These are phyloP conservation scores for Clohesyomyces aquaticus DNA, from an alignment of 495 filamentous ascomycete genomes.

Conservation along the genomic window DNA sequence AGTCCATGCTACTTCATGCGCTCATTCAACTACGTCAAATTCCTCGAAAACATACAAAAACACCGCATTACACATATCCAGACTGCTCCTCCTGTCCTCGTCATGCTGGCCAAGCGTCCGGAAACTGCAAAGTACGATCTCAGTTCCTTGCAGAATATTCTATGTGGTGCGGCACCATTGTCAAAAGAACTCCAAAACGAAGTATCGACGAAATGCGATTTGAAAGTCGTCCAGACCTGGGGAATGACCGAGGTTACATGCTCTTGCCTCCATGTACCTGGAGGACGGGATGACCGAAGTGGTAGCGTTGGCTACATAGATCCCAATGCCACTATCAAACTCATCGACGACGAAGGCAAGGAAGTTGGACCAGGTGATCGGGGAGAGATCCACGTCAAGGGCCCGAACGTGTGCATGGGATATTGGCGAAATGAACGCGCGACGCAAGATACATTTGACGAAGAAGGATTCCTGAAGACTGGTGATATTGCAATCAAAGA, in stretches of 20 bases:
- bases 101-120: slow-evolving; percentile 50
- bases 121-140: slow-evolving; percentile 47
- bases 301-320: slow-evolving; percentile 48
- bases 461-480: slow-evolving; percentile 47
- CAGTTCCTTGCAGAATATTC: slow-evolving; percentile 44
- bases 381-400: slow-evolving; percentile 48
- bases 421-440: slow-evolving; percentile 50
- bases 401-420: slow-evolving; percentile 49
- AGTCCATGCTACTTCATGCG: slow-evolving; percentile 48
- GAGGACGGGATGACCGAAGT: slow-evolving; percentile 43
- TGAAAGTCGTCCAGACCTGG: slow-evolving; percentile 48
- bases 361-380: slow-evolving; percentile 46
- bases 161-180: slow-evolving; percentile 50
- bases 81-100: slow-evolving; percentile 48
- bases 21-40: slow-evolving; percentile 44
- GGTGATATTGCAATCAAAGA: slow-evolving; percentile 48
- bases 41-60: slow-evolving; percentile 42
- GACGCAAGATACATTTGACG: slow-evolving; percentile 46
- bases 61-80: slow-evolving; percentile 49
- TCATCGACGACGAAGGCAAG: slow-evolving; percentile 45
- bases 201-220: slow-evolving; percentile 40
- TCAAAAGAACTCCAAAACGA: slow-evolving; percentile 49
- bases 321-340: slow-evolving; percentile 45
- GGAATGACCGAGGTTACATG: slow-evolving; percentile 51
- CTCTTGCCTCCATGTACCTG: slow-evolving; percentile 46